Conservation (phyloP, 129 eudicot genomes). For the Silybum marianum region DNA sequence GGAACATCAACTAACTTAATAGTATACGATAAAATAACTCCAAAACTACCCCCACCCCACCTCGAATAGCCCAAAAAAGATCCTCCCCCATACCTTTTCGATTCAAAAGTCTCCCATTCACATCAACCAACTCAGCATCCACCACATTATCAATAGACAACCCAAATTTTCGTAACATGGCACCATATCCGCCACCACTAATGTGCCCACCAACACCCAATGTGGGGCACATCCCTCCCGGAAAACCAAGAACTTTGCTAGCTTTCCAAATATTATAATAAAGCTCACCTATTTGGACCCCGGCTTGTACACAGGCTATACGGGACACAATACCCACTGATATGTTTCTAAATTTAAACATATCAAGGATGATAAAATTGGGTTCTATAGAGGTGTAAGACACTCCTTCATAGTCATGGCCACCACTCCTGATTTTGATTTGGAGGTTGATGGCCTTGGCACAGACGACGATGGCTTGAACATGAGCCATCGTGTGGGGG, state of each 20-base stretch:
- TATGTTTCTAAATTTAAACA: constrained; percentile 21
- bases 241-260: constrained; percentile 22
- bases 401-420: constrained; percentile 29
- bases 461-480: constrained; percentile 21
- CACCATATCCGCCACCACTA: constrained; percentile 30
- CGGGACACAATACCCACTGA: constrained; percentile 6
- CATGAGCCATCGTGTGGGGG: not conserved
- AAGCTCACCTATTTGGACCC: constrained; percentile 28
- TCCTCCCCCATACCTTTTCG: constrained; percentile 24
- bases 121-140: constrained; percentile 22
- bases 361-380: constrained; percentile 17
- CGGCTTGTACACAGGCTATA: constrained; percentile 19
- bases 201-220: constrained; percentile 31
- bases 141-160: constrained; percentile 27
- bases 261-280: constrained; percentile 23
- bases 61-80: constrained; percentile 35
- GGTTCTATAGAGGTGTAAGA: constrained; percentile 24
- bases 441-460: constrained; percentile 17
- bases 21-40: constrained; percentile 20
- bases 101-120: constrained; percentile 20
- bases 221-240: constrained; percentile 28
- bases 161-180: constrained; percentile 28
- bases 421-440: constrained; percentile 24
- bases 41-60: constrained; percentile 35
- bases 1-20: constrained; percentile 26